These are phyloP conservation scores for Alternaria alternata DNA, from an alignment of 2,329 filamentous ascomycete species.

Conservation along the genomic window DNA sequence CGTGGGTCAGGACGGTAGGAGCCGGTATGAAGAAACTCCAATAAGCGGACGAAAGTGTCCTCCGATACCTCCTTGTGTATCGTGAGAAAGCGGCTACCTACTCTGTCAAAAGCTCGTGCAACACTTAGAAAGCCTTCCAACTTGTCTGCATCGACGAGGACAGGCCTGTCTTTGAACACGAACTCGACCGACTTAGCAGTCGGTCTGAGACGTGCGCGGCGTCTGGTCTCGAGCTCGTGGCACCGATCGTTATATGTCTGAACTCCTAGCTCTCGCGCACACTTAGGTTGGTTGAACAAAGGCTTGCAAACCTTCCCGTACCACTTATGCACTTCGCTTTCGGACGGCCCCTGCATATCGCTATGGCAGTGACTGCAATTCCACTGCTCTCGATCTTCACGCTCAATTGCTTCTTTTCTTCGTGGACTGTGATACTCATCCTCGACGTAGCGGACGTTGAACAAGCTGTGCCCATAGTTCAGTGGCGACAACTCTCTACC, in stretches of 20 bases:
- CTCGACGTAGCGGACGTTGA: conserved; percentile 10
- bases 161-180: conserved; percentile 44
- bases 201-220: conserved; percentile 38
- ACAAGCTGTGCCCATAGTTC: conserved; percentile 42
- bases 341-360: conserved; percentile 22
- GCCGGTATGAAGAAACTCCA: conserved; percentile 41
- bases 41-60: conserved; percentile 45
- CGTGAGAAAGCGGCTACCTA: conserved; percentile 34
- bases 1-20: conserved; percentile 34
- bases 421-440: conserved; percentile 21
- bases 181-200: conserved; percentile 50
- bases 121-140: conserved; percentile 42
- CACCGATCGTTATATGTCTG: conserved; percentile 41
- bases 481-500: conserved; percentile 41
- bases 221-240: conserved; percentile 39
- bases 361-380: conserved; percentile 37
- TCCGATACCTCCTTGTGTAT: conserved; percentile 39
- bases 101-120: conserved; percentile 40
- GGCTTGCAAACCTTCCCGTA: conserved; percentile 46
- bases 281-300: conserved; percentile 31
- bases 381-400: conserved; percentile 26
- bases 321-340: conserved; percentile 41
- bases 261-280: conserved; percentile 28
- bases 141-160: conserved; percentile 42
- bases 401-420: neutral